Evolutionary conservation across 306 rosid genomes (phyloP).

Genomic region (Sechiopsis laciniata): DNA sequence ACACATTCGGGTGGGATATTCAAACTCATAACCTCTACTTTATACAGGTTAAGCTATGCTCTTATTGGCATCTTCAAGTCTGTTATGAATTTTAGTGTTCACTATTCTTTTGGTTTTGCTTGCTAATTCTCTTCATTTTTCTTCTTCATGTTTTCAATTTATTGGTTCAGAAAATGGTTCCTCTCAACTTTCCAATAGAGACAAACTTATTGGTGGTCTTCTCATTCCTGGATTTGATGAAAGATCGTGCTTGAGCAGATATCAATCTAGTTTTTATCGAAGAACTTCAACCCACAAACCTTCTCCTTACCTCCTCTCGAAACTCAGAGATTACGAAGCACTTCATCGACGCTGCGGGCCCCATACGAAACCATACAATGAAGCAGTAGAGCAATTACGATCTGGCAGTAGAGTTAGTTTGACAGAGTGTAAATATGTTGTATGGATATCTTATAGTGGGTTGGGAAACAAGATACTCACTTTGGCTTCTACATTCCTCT

Average conservation of each 20-base stretch:
- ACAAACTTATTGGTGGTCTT: constrained; percentile 49
- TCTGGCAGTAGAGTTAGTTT: constrained; percentile 28
- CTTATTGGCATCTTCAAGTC: background rate
- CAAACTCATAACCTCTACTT: no score
- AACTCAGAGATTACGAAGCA: constrained; percentile 48
- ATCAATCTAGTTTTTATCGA: constrained; percentile 38
- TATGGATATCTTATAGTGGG: constrained; percentile 69
- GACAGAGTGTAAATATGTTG: constrained; percentile 50
- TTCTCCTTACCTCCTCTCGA: constrained; percentile 52
- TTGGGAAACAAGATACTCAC: constrained; percentile 71
- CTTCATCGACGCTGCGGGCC: constrained; percentile 65
- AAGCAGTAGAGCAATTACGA: constrained; percentile 44
- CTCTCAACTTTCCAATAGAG: constrained; percentile 25
- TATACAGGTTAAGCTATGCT: no score
- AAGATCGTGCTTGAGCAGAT: constrained; percentile 59
- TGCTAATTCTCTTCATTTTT: constrained; percentile 12
- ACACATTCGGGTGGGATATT: no score
- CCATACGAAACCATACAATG: constrained; percentile 40
- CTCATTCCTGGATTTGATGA: constrained; percentile 50
- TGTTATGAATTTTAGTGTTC: background rate
- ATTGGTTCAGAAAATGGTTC: constrained; percentile 33
- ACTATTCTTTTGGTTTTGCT: background rate
- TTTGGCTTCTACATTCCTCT: constrained; percentile 54
- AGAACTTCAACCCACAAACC: constrained; percentile 40
- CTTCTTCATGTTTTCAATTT: constrained; percentile 17